Evolutionary conservation across 345 rosid species (phyloP).

Genomic region (Pseudoturritis turrita): DNA sequence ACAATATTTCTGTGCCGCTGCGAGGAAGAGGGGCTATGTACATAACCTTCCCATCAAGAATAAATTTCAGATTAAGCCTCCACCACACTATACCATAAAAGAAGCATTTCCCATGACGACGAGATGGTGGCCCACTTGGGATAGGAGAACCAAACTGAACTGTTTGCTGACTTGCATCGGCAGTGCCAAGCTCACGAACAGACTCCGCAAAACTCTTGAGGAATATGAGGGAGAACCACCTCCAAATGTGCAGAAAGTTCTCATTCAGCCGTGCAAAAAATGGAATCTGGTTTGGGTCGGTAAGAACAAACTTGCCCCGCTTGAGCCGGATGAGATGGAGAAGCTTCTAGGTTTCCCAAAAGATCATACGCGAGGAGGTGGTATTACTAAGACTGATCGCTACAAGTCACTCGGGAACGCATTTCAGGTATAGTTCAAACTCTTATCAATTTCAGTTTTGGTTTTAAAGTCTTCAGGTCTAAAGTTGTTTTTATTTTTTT

Average conservation of each 20-base stretch:
- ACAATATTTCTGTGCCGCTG: not conserved
- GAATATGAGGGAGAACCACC: slow-evolving; percentile 9
- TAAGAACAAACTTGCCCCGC: slow-evolving; percentile 33
- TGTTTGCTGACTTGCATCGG: slow-evolving; percentile 5
- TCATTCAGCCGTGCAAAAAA: slow-evolving; percentile 14
- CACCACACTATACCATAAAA: slow-evolving; percentile 14
- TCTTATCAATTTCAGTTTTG: not conserved
- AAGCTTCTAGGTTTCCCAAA: slow-evolving; percentile 29
- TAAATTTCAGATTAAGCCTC: slow-evolving; percentile 22
- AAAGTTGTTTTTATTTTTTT: not conserved
- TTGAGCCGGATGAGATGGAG: slow-evolving; percentile 67
- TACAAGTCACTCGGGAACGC: slow-evolving; percentile 9
- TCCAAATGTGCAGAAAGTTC: not conserved
- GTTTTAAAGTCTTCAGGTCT: not conserved
- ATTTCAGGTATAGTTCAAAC: not conserved
- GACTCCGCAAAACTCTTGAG: slow-evolving; percentile 18
- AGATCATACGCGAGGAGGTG: slow-evolving; percentile 36
- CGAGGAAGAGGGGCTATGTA: slow-evolving; percentile 35
- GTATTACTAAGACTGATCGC: not conserved
- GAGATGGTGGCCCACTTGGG: slow-evolving; percentile 83
- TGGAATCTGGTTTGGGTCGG: slow-evolving; percentile 41
- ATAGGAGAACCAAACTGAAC: slow-evolving; percentile 21
- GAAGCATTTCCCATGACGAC: slow-evolving; percentile 17
- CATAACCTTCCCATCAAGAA: slow-evolving; percentile 37
- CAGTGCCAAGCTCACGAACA: slow-evolving; percentile 16